phyloP scores from a whole-genome alignment of 2,329 filamentous ascomycete genomes.

The Talaromyces sp. region DNA sequence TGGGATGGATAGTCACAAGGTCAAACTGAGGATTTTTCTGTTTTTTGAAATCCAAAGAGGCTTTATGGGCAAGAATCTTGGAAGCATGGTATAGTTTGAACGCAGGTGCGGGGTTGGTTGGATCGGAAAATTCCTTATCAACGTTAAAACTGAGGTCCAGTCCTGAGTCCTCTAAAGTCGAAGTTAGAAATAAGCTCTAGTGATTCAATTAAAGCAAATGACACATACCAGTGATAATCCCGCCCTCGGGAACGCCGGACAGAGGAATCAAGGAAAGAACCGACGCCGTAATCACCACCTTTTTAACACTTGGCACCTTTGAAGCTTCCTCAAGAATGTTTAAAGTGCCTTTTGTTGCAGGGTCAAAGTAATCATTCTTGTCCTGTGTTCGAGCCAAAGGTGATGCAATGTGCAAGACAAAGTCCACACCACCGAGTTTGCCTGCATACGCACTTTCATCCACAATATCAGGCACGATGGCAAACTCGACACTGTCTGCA shows the following conservation, averaged over 20 bases:
- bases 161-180: background rate
- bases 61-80: constrained; percentile 20
- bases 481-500: constrained; percentile 12
- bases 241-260: background rate
- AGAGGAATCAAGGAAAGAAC: background rate
- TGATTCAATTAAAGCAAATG: background rate
- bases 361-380: constrained; percentile 17
- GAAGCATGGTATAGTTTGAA: constrained; percentile 19
- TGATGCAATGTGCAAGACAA: constrained; percentile 19
- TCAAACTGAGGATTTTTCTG: constrained; percentile 15
- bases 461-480: constrained; percentile 16
- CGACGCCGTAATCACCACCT: constrained; percentile 14
- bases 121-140: background rate
- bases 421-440: constrained; percentile 14
- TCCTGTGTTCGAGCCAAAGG: constrained; percentile 12
- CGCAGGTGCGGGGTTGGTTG: constrained; percentile 10
- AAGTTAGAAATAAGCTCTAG: background rate
- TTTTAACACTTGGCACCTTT: constrained; percentile 18
- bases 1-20: constrained; percentile 20
- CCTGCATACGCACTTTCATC: constrained; percentile 6
- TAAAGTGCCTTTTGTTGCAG: constrained; percentile 18
- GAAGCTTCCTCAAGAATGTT: constrained; percentile 14
- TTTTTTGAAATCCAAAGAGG: constrained; percentile 17
- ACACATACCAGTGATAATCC: background rate
- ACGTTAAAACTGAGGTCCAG: background rate